Evolutionary conservation across 805 yeast genomes (phyloP).

Genomic region (Sugiyamaella smithiae): DNA sequence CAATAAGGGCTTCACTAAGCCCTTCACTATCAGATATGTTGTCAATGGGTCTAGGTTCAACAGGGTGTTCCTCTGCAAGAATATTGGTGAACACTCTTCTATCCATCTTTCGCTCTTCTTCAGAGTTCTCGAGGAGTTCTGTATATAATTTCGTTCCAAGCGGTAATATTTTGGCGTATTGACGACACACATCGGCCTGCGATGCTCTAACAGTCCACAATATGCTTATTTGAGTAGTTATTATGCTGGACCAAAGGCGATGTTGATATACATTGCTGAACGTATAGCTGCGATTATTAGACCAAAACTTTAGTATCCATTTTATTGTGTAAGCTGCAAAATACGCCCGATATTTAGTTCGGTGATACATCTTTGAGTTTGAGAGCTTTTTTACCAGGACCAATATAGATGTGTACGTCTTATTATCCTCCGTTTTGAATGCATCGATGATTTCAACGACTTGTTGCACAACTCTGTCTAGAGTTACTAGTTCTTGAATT

Average conservation of each 20-base stretch:
- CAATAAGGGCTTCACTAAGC: slow-evolving; percentile 69
- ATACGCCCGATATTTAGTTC: slow-evolving; percentile 26
- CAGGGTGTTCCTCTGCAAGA: slow-evolving; percentile 69
- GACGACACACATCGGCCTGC: slow-evolving; percentile 27
- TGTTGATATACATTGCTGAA: slow-evolving; percentile 26
- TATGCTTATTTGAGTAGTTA: slow-evolving; percentile 29
- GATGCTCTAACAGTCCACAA: slow-evolving; percentile 31
- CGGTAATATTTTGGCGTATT: slow-evolving; percentile 33
- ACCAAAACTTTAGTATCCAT: slow-evolving; percentile 7
- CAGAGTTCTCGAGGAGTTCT: slow-evolving; percentile 26
- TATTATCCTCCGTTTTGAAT: neutral
- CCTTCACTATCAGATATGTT: slow-evolving; percentile 67
- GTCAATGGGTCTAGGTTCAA: slow-evolving; percentile 62
- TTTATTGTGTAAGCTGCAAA: slow-evolving; percentile 10
- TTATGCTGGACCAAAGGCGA: slow-evolving; percentile 28
- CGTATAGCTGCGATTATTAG: slow-evolving; percentile 21
- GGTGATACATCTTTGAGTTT: slow-evolving; percentile 26
- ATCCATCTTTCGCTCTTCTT: slow-evolving; percentile 54
- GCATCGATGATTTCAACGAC: slow-evolving; percentile 46
- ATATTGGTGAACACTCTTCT: slow-evolving; percentile 50
- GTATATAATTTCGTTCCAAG: slow-evolving; percentile 29
- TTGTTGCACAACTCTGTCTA: slow-evolving; percentile 40
- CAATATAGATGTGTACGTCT: slow-evolving; percentile 40
- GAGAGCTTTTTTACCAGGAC: slow-evolving; percentile 50
- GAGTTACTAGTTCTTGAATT: slow-evolving; percentile 33